Percentiles rank a stretch among this genome's conserved stretches.
Evolutionary conservation across 768 basidiomycete species (phyloP).

Genomic region (Phylloporus arenicola): DNA sequence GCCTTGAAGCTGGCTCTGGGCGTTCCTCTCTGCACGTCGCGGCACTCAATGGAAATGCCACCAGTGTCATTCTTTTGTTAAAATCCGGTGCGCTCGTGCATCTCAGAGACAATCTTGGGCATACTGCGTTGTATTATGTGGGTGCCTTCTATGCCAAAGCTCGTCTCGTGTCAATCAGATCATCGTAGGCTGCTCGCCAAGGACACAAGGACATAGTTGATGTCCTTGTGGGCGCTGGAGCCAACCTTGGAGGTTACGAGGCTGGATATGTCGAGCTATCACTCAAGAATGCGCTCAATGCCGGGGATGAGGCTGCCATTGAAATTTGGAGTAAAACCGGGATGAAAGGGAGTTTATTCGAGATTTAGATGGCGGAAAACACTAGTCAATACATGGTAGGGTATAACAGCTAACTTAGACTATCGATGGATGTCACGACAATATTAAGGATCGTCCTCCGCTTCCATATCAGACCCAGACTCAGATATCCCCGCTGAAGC

Average conservation of each 20-base stretch:
- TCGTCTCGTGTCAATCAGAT: conserved; percentile 1
- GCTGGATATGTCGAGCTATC: conserved; percentile 53
- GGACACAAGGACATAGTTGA: conserved; percentile 58
- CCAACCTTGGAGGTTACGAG: conserved; percentile 60
- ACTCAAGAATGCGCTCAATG: conserved; percentile 31
- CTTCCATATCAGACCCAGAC: conserved; percentile 21
- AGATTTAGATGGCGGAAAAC: neutral
- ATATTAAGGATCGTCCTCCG: conserved; percentile 17
- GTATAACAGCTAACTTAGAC: conserved; percentile 15
- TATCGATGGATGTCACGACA: conserved; percentile 1
- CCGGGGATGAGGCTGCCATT: conserved; percentile 41
- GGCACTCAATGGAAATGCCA: conserved; percentile 56
- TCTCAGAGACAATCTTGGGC: conserved; percentile 70
- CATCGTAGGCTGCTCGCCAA: conserved; percentile 65
- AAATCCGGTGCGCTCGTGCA: conserved; percentile 78
- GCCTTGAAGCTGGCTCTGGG: conserved; percentile 62
- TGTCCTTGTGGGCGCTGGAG: conserved; percentile 65
- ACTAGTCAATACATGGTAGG: conserved; percentile 9
- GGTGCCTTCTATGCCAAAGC: conserved; percentile 16
- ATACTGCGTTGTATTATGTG: conserved; percentile 82
- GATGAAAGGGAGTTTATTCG: conserved; percentile 8
- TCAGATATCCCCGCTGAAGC: conserved; percentile 25
- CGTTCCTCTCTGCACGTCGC: conserved; percentile 77
- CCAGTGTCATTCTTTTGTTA: conserved; percentile 46
- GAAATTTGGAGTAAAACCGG: conserved; percentile 58